A percentile compares a stretch with the other conserved stretches of the same genome.
phyloP scores from a whole-genome alignment of 768 basidiomycete species.

The Tylopilus subfusipes region DNA sequence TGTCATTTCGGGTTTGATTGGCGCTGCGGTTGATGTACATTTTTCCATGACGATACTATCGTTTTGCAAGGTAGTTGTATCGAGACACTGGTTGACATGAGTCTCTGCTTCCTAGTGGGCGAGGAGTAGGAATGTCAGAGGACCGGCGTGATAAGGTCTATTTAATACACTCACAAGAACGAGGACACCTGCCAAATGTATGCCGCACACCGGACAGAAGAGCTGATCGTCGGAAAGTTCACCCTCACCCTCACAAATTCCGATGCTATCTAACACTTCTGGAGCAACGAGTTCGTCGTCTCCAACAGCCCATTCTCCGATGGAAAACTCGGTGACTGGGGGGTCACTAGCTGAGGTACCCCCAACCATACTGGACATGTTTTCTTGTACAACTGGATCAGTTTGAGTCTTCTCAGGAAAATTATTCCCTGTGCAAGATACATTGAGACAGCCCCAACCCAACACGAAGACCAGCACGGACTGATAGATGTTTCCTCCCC shows the following conservation, averaged over 20 bases:
- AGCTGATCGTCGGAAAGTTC: background rate
- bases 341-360: background rate
- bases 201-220: constrained; percentile 28
- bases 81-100: constrained; percentile 61
- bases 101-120: constrained; percentile 42
- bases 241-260: constrained; percentile 26
- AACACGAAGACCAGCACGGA: constrained; percentile 10
- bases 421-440: constrained; percentile 1
- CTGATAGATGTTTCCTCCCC: background rate
- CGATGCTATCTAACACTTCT: constrained; percentile 24
- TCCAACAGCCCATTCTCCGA: constrained; percentile 64
- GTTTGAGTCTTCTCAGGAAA: background rate
- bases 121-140: constrained; percentile 4
- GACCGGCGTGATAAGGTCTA: constrained; percentile 6
- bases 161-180: constrained; percentile 26
- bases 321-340: constrained; percentile 18
- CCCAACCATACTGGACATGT: background rate
- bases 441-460: background rate
- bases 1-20: background rate
- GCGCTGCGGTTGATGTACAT: background rate
- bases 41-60: background rate
- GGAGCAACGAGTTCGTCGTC: constrained; percentile 60
- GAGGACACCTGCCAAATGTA: constrained; percentile 6
- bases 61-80: constrained; percentile 21
- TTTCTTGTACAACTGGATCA: background rate